Evolutionary conservation across 495 filamentous ascomycete genomes (phyloP).

Genomic region (Aspergillus nidulans): DNA sequence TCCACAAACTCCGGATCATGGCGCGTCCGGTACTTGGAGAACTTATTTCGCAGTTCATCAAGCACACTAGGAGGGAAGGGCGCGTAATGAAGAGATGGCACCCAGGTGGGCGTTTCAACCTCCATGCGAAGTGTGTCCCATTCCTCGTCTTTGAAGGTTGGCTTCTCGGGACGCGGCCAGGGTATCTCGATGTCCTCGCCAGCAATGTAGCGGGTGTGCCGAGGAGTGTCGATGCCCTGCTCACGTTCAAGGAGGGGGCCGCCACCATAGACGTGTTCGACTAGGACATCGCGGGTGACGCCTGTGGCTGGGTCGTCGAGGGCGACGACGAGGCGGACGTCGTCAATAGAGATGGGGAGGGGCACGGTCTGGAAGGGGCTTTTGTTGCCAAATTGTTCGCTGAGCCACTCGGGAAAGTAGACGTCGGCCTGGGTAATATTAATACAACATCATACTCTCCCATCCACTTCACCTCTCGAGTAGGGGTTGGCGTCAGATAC

Average conservation of each 20-base stretch:
- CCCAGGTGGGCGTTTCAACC: conserved; percentile 70
- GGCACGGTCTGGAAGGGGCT: conserved; percentile 41
- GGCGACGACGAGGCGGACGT: conserved; percentile 76
- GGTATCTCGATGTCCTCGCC: conserved; percentile 59
- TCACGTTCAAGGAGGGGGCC: conserved; percentile 31
- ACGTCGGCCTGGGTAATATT: conserved; percentile 49
- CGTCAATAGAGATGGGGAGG: conserved; percentile 56
- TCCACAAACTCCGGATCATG: conserved; percentile 61
- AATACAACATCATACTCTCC: neutral
- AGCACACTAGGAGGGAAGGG: conserved; percentile 79
- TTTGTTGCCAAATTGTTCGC: conserved; percentile 33
- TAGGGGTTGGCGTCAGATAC: conserved; percentile 11
- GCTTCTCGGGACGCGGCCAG: conserved; percentile 56
- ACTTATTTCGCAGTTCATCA: conserved; percentile 85
- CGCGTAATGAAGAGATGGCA: conserved; percentile 64
- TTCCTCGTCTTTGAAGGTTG: conserved; percentile 43
- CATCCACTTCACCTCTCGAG: neutral
- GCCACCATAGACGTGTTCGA: conserved; percentile 57
- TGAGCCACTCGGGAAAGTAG: conserved; percentile 51
- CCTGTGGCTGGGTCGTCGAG: conserved; percentile 60
- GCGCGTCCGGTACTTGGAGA: conserved; percentile 73
- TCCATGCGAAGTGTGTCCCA: conserved; percentile 71
- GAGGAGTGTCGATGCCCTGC: conserved; percentile 30
- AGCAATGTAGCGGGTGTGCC: conserved; percentile 40
- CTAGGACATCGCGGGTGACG: conserved; percentile 63